Base-by-base conservation (phyloP, 179 eudicot species). In the Nepenthes alata region DNA sequence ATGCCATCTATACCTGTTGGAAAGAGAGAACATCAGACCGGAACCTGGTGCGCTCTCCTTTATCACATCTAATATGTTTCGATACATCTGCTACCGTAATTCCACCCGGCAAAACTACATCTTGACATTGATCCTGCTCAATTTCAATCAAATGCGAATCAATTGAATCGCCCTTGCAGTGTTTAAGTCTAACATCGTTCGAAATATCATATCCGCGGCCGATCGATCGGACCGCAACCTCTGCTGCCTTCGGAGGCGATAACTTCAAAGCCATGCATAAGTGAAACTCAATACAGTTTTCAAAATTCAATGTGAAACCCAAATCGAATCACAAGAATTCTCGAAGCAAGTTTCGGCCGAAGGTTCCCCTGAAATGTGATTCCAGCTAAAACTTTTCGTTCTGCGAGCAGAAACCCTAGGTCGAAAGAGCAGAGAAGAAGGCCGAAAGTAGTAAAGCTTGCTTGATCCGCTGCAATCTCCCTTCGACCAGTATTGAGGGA, bases 1-100 rank as follows among this genome's bases (percentile, higher is more conserved):
- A 34, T 11, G 10, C 49, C 41, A 8, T 36, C 37, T 5, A 45
- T 77, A 91, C 98, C 95, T 91, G 96, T 71, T 91, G 95, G 60
- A 88, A 91, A 66, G 95, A 71, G 9, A 89, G 75, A 45, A 91
- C 88, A 78, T 91, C 96, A 11, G 96, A 91, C 47, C 87, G 74
- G 73, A 88, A 91, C 73, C 98, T 69, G 1, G 90, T 91, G 58
- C 95, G 67, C 71, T 91, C 98, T 38, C 98, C 96, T 71, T 91
- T 91, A 57, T 91, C 96, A 47, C 98, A 91, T 65, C 84, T 89
- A 4, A 91, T 89, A 0, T 81, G 80, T 63, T 70, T 86, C 0
- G 95, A 78, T 39, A 91, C 95, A 74, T 76, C 70, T 5, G 81
- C 73, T 9, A 88, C 74, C 55, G 60, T 53, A 67, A 82, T 72